phyloP scores from a whole-genome alignment of 1,139 yeast genomes.

The Meyerozyma guilliermondii region DNA sequence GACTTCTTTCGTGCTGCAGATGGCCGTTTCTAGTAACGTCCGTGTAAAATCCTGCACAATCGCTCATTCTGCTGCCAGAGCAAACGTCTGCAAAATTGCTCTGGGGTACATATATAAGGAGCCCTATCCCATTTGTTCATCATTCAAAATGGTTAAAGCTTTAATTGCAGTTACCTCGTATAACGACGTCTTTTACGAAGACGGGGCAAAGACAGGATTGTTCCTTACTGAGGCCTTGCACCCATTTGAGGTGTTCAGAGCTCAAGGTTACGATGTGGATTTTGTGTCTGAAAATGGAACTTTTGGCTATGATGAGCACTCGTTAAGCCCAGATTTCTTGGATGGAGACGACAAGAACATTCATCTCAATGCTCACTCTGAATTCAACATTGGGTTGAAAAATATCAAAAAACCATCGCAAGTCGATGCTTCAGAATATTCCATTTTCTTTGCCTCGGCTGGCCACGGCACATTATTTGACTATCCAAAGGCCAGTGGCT shows the following conservation, averaged over 20 bases:
- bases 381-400: slow-evolving; percentile 28
- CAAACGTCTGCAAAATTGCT: neutral
- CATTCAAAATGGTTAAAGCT: slow-evolving; percentile 28
- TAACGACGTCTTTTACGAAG: slow-evolving; percentile 46
- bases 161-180: slow-evolving; percentile 49
- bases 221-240: slow-evolving; percentile 54
- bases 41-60: neutral
- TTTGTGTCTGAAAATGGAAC: slow-evolving; percentile 56
- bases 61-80: neutral
- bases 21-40: neutral
- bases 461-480: slow-evolving; percentile 63
- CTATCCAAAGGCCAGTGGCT: slow-evolving; percentile 45
- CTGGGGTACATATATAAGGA: neutral
- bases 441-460: slow-evolving; percentile 55
- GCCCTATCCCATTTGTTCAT: neutral
- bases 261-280: slow-evolving; percentile 47
- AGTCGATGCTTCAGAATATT: slow-evolving; percentile 43
- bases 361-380: slow-evolving; percentile 33
- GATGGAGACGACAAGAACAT: slow-evolving; percentile 37
- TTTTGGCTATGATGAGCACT: slow-evolving; percentile 52
- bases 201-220: slow-evolving; percentile 54
- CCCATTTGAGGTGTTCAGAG: slow-evolving; percentile 44
- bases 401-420: slow-evolving; percentile 39
- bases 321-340: slow-evolving; percentile 34
- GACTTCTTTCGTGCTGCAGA: too few species aligned